Evolutionary conservation across 1,284 basidiomycete genomes (phyloP), one percentile per base, ranked within the genome.

Genomic region (Thecaphora frezii): DNA sequence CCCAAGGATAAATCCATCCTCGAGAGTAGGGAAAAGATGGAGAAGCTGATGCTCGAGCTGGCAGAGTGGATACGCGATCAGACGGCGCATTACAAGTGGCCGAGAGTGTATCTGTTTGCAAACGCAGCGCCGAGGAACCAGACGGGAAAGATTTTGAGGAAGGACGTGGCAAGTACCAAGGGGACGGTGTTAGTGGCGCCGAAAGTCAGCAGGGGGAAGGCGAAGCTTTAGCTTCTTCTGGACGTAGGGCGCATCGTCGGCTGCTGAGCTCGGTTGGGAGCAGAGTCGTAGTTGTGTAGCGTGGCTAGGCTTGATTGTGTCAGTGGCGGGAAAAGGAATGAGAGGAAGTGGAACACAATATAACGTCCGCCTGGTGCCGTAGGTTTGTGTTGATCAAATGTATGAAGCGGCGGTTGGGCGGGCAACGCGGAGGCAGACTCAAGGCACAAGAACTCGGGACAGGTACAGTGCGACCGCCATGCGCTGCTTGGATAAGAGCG

Each of bases 111-210:
- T 42, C 69, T 69, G 13, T 78, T 72, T 72, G 48, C 74, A 33
- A 63, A 75, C 12, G 58, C 61, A 8, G 46, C 77, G 1, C 76
- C 76, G 25, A 74, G 69, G 46, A 67, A 55, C 26, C 62, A 65
- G 4, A 59, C 74, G 8, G 76, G 76, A 26, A 78, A 78, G 55
- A 60, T 78, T 12, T 52, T 78, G 16, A 76, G 76, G 51, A 36
- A 36, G 16, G 33, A 36, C 33, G 33, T 36, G 33, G 33, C 33
- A 9, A 12, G 4, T 16, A 18, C 33, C 33, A 36, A 4, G 5
- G 33, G 33, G 3, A 36, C 33, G 7, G 4, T 36, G 7, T 16
- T 36, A 3, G 18, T 36, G 33, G 33, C 33, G 33, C 33, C 33
- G 4, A 36, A 36, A 16, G 13, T 16, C 12, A 36, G 10, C 33